Evolutionary conservation across 495 filamentous ascomycete genomes (phyloP), one percentile per base, ranked within the genome.

Genomic region (Hyaloscypha finlandica): DNA sequence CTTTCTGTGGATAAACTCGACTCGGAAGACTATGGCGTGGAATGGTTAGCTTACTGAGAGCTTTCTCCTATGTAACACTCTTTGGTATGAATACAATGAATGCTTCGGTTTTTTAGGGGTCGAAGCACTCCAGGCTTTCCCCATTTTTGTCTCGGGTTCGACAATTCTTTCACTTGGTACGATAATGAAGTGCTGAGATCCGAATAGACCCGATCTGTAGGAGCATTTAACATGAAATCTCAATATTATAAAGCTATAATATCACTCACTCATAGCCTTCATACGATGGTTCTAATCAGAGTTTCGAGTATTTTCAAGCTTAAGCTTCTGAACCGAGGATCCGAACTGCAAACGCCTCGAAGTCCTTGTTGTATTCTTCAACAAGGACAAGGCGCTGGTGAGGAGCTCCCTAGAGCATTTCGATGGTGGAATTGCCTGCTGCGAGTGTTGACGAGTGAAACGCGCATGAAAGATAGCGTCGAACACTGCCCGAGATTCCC

Each of bases 1-100:
- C 0, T 60, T 60, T 20, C 57, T 16, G 57, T 60, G 57, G 31
- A 42, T 20, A 60, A 19, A 42, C 57, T 60, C 35, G 31, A 60
- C 4, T 35, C 35, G 30, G 57, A 37, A 12, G 35, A 60, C 57
- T 60, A 39, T 42, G 57, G 57, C 35, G 30, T 42, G 35, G 35
- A 35, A 42, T 60, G 57, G 57, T 60, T 60, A 42, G 57, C 57
- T 37, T 60, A 68, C 54, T 56, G 8, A 56, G 53, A 56, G 53
- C 16, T 56, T 25, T 56, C 20, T 56, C 53, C 20, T 56, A 56
- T 5, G 22, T 25, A 25, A 22, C 20, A 25, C 19, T 56, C 30
- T 56, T 56, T 56, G 53, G 53, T 30, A 32, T 56, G 20, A 56
- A 56, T 56, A 56, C 22, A 53, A 53, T 53, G 51, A 53, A 53